phyloP scores from a whole-genome alignment of 257 asterid genomes.

The Linderniella brevidens region DNA sequence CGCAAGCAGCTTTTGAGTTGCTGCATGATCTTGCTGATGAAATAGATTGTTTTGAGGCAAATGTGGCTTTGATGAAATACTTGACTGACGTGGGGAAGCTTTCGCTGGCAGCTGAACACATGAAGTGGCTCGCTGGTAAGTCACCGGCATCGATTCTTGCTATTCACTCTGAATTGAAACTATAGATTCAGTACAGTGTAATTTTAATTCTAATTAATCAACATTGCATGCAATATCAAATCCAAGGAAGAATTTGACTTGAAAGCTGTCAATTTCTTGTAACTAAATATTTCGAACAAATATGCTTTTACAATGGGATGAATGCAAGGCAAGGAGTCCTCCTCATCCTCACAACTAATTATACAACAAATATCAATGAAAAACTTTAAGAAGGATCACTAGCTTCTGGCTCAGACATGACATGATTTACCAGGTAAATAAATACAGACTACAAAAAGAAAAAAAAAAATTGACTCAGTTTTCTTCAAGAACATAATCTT shows the following conservation, averaged over 20 bases:
- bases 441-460: constrained; percentile 11
- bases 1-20: constrained; percentile 29
- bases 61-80: constrained; percentile 32
- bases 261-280: too few relatives aligned
- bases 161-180: constrained; percentile 25
- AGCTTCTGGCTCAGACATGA: too few relatives aligned
- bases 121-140: constrained; percentile 28
- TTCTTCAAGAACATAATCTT: constrained; percentile 1
- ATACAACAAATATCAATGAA: too few relatives aligned
- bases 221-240: too few relatives aligned
- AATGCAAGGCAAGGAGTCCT: too few relatives aligned
- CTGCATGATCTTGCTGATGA: constrained; percentile 18
- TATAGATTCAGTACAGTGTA: constrained; percentile 13
- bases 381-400: too few relatives aligned
- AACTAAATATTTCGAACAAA: too few relatives aligned
- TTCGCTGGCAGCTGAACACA: constrained; percentile 32
- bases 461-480: not conserved
- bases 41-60: constrained; percentile 22
- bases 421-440: too few relatives aligned
- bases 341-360: too few relatives aligned
- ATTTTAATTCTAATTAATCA: too few relatives aligned
- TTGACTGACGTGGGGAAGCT: constrained; percentile 33
- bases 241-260: too few relatives aligned
- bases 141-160: constrained; percentile 28
- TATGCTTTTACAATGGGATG: too few relatives aligned